Conservation (phyloP, 768 basidiomycete species). For the Hygrophoropsis aurantiaca region DNA sequence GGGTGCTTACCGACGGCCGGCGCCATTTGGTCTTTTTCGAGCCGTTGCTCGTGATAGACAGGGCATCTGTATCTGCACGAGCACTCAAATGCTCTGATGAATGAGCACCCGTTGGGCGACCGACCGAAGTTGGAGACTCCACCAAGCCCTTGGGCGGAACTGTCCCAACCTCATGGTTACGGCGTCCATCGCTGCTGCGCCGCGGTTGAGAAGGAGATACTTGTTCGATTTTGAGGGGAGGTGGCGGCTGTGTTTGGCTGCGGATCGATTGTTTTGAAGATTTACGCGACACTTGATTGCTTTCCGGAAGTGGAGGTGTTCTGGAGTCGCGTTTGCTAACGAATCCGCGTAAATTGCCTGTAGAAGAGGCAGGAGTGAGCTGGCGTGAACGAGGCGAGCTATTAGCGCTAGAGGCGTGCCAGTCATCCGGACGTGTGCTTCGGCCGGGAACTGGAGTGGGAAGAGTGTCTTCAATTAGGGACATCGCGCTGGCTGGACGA, state of each 20-base stretch:
- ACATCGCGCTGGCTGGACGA: slow-evolving; percentile 24
- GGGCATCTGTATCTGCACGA: slow-evolving; percentile 22
- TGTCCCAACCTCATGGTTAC: slow-evolving; percentile 20
- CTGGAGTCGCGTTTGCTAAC: slow-evolving; percentile 18
- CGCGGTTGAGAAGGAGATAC: slow-evolving; percentile 6
- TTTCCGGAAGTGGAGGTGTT: background rate
- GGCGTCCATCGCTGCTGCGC: slow-evolving; percentile 10
- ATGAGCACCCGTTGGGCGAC: slow-evolving; percentile 8
- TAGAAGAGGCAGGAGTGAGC: slow-evolving; percentile 31
- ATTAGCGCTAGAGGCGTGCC: slow-evolving; percentile 10
- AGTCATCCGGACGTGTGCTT: slow-evolving; percentile 11
- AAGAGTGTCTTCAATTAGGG: slow-evolving; percentile 20
- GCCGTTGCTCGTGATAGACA: slow-evolving; percentile 23
- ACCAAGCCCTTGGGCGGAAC: slow-evolving; percentile 8
- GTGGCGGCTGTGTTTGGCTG: slow-evolving; percentile 25
- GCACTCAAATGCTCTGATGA: slow-evolving; percentile 14
- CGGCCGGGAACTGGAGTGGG: slow-evolving; percentile 26
- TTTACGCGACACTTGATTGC: slow-evolving; percentile 9
- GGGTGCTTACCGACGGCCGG: slow-evolving; percentile 11
- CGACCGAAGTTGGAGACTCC: slow-evolving; percentile 20
- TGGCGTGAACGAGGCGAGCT: slow-evolving; percentile 16
- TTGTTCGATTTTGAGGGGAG: slow-evolving; percentile 25
- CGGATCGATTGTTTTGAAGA: slow-evolving; percentile 25
- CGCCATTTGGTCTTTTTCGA: slow-evolving; percentile 19
- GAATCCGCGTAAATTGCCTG: slow-evolving; percentile 27